A percentile compares a stretch with the other conserved stretches of the same genome.
Evolutionary conservation across 495 filamentous ascomycete species (phyloP).

Genomic region (Ramalina peruviana): DNA sequence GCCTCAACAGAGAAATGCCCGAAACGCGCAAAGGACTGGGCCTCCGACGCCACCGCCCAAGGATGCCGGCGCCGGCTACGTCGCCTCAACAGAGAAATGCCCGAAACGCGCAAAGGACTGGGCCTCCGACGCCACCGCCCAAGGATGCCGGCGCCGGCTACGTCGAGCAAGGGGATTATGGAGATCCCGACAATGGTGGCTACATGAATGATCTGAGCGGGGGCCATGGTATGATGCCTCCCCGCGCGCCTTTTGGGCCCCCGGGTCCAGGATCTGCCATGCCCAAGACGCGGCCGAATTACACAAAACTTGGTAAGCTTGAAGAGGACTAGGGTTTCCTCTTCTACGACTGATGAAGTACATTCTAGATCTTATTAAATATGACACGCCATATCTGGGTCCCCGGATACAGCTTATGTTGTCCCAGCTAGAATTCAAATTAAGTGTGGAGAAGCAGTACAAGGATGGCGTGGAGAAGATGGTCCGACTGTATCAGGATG

Average conservation of each 20-base stretch:
- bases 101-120: constrained; percentile 20
- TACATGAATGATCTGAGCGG: constrained; percentile 38
- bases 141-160: constrained; percentile 47
- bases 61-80: constrained; percentile 40
- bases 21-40: constrained; percentile 20
- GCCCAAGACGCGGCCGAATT: constrained; percentile 72
- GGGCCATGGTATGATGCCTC: constrained; percentile 61
- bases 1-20: constrained; percentile 19
- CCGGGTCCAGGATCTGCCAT: constrained; percentile 52
- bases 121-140: constrained; percentile 45
- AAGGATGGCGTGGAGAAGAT: constrained; percentile 99
- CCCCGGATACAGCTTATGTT: constrained; percentile 98
- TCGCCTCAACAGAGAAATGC: constrained; percentile 19
- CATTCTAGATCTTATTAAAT: constrained; percentile 85
- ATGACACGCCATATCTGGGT: constrained; percentile 87
- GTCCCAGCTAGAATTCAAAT: constrained; percentile 95
- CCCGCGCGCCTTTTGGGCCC: constrained; percentile 65
- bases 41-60: constrained; percentile 52
- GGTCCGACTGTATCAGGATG: constrained; percentile 93
- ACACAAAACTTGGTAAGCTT: constrained; percentile 80
- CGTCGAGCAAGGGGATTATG: constrained; percentile 36
- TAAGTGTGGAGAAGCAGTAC: constrained; percentile 98
- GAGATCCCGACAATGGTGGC: constrained; percentile 34
- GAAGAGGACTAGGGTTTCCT: neutral
- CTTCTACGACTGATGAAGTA: constrained; percentile 3